A percentile compares a stretch with the other conserved stretches of the same genome.
Conservation (phyloP, 345 rosid genomes). For the Geranium brycei region DNA sequence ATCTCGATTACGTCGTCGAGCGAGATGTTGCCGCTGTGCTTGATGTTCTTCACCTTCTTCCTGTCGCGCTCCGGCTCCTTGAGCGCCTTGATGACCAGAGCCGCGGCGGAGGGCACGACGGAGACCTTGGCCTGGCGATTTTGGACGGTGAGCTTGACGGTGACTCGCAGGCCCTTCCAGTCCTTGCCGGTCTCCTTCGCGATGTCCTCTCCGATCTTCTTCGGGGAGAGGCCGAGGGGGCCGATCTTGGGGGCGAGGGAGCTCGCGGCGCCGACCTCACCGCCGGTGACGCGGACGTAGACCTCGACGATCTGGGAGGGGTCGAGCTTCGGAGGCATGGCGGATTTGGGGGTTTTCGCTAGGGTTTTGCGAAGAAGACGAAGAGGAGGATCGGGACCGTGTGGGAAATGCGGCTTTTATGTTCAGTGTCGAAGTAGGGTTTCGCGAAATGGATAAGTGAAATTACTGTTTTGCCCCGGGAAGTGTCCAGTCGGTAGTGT, state of each 20-base stretch:
- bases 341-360: not conserved
- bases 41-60: constrained; percentile 21
- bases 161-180: constrained; percentile 26
- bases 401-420: not conserved
- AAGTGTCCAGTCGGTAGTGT: too few relatives aligned
- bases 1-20: constrained; percentile 23
- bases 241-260: constrained; percentile 22
- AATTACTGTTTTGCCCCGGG: too few relatives aligned
- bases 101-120: constrained; percentile 19
- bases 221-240: constrained; percentile 16
- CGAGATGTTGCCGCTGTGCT: constrained; percentile 20
- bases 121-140: constrained; percentile 24
- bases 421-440: too few relatives aligned
- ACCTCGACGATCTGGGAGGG: constrained; percentile 18
- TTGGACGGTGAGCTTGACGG: constrained; percentile 21
- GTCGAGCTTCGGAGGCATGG: constrained; percentile 19
- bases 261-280: constrained; percentile 21
- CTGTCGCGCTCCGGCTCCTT: constrained; percentile 21
- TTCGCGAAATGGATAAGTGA: too few relatives aligned
- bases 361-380: not conserved
- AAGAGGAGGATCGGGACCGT: not conserved
- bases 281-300: constrained; percentile 18
- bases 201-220: constrained; percentile 19
- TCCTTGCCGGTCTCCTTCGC: constrained; percentile 25
- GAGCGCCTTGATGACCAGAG: constrained; percentile 20